Base-by-base conservation (phyloP, 495 filamentous ascomycete genomes). In the Neurospora sp. region DNA sequence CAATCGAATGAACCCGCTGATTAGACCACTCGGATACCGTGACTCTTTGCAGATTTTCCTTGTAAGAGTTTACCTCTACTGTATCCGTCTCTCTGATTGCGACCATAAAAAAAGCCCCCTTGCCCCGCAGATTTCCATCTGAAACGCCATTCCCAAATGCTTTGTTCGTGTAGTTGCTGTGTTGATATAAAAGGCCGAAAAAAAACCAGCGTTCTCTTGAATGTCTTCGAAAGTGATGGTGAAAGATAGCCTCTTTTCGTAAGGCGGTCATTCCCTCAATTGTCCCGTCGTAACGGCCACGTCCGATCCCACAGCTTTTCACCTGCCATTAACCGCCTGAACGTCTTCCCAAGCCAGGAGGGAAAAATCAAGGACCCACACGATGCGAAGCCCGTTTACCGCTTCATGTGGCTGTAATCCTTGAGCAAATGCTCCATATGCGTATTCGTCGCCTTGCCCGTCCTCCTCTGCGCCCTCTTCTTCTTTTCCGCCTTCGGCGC, bases 351-450 rank as follows among this genome's bases (percentile, higher is more conserved):
- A 27, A 38, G 16, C 27, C 41, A 27, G 31, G 7, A 65, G n/a
- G 5, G 0, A 27, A 3, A 71, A 37, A 35, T 3, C 9, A 27
- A 10, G 35, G 8, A 45, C 17, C 38, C 22, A 35, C 31, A 61
- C 2, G 31, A 14, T 38, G n/a, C 35, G 17, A 69, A 27, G 5
- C 8, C n/a, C 41, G 8, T 69, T 77, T 76, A 82, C 65, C 80
- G 78, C 76, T 80, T 84, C 68, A 80, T 75, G 80, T 91, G 87
- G 40, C 90, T 91, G 74, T 94, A 96, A 78, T 97, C 94, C 82
- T 92, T 90, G 73, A 98, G 83, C 65, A 99, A 88, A 74, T 91
- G 90, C 77, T 86, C 86, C 96, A 99, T 97, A 79, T 99, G 96
- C 40, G 88, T 90, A 78, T 99, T 99, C 68, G 94, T 97, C 48